Evolutionary conservation across 768 basidiomycete genomes (phyloP).

Genomic region (Clitopilus passeckerianus): DNA sequence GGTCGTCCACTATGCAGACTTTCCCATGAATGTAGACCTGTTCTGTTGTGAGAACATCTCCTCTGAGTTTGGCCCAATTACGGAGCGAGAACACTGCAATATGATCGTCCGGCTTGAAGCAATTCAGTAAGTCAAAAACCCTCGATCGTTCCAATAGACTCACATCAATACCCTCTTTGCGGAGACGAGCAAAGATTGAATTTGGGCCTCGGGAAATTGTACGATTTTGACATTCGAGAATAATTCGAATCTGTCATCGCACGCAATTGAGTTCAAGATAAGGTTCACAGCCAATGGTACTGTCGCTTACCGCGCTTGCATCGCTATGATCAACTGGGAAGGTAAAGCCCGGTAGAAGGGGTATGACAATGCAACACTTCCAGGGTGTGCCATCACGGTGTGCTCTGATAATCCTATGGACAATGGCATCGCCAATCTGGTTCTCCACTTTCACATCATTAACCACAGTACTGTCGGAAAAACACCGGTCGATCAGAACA

Average conservation of each 20-base stretch:
- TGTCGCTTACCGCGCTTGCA: slow-evolving; percentile 73
- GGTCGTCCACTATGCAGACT: slow-evolving; percentile 89
- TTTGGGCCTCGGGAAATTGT: slow-evolving; percentile 85
- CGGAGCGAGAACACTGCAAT: slow-evolving; percentile 88
- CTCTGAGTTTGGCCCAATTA: slow-evolving; percentile 89
- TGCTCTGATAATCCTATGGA: slow-evolving; percentile 86
- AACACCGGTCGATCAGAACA: slow-evolving; percentile 6
- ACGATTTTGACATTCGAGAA: slow-evolving; percentile 91
- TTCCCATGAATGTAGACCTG: slow-evolving; percentile 93
- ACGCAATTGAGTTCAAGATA: slow-evolving; percentile 1
- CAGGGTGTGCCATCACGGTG: slow-evolving; percentile 76
- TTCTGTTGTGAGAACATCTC: slow-evolving; percentile 82
- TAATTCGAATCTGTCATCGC: slow-evolving; percentile 72
- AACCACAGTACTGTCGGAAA: slow-evolving; percentile 59
- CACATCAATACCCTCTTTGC: slow-evolving; percentile 87
- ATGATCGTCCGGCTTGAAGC: slow-evolving; percentile 79
- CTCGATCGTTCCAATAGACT: slow-evolving; percentile 16
- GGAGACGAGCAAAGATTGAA: slow-evolving; percentile 84
- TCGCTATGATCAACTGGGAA: slow-evolving; percentile 91
- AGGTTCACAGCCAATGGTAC: background rate
- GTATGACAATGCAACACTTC: slow-evolving; percentile 92
- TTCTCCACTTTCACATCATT: slow-evolving; percentile 89
- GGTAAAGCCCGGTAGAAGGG: slow-evolving; percentile 88
- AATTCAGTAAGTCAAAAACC: background rate
- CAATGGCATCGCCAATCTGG: slow-evolving; percentile 90